phyloP scores from a whole-genome alignment of 2,329 filamentous ascomycete genomes.

The Cadophora luteo-olivacea region DNA sequence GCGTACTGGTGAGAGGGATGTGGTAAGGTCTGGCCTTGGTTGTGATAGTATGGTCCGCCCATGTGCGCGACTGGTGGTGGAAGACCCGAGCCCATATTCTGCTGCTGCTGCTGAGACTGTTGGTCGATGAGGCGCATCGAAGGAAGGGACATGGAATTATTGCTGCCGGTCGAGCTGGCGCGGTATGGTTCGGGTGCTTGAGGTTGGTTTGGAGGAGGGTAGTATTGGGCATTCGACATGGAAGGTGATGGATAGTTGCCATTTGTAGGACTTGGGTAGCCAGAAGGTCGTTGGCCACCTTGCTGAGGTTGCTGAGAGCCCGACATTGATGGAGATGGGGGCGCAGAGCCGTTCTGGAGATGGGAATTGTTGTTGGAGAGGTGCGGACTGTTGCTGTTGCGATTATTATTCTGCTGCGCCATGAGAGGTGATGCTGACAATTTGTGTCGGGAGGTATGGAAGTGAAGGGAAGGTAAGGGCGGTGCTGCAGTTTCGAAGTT shows the following conservation, averaged over 20 bases:
- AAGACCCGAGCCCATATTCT: slow-evolving; percentile 58
- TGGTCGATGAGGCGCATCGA: slow-evolving; percentile 56
- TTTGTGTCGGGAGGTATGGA: slow-evolving; percentile 7
- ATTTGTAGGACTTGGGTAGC: slow-evolving; percentile 52
- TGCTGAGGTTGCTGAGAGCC: slow-evolving; percentile 39
- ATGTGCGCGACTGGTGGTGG: slow-evolving; percentile 60
- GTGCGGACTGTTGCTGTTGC: slow-evolving; percentile 36
- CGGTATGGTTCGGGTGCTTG: slow-evolving; percentile 50
- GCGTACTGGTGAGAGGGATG: slow-evolving; percentile 55
- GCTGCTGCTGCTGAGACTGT: slow-evolving; percentile 40
- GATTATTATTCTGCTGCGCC: slow-evolving; percentile 36
- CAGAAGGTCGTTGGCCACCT: slow-evolving; percentile 38
- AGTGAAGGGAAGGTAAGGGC: not conserved
- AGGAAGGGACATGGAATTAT: slow-evolving; percentile 55
- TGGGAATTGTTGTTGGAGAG: slow-evolving; percentile 32
- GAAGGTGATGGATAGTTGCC: slow-evolving; percentile 55
- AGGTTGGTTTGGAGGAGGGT: slow-evolving; percentile 48
- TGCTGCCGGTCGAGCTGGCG: slow-evolving; percentile 51
- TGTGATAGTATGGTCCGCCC: slow-evolving; percentile 54
- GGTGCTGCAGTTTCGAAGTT: not conserved
- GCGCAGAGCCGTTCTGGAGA: slow-evolving; percentile 43
- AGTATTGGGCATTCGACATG: slow-evolving; percentile 53
- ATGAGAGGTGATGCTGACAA: slow-evolving; percentile 30
- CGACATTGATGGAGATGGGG: slow-evolving; percentile 45
- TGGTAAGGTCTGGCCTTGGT: slow-evolving; percentile 46